These are phyloP conservation scores for Acidomyces sp. DNA, from an alignment of 495 filamentous ascomycete species.

Conservation along the genomic window DNA sequence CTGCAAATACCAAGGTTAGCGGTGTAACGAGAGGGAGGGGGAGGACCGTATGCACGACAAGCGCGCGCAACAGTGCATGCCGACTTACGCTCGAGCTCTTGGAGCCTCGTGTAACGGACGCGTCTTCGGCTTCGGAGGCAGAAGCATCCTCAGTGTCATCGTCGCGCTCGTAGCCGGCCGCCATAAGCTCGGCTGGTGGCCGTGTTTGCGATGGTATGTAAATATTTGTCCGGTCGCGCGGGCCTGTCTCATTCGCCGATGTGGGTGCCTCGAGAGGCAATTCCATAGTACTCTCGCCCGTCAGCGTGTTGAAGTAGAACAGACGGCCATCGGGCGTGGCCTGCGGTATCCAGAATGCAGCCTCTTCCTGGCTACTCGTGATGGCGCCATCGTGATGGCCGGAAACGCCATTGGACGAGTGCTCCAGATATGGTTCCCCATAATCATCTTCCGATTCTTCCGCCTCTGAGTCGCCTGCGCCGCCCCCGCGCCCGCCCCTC, in stretches of 20 bases:
- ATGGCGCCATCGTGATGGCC: constrained; percentile 46
- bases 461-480: constrained; percentile 32
- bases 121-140: constrained; percentile 73
- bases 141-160: constrained; percentile 60
- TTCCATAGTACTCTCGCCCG: constrained; percentile 83
- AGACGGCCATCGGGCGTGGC: constrained; percentile 84
- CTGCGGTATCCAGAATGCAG: constrained; percentile 97
- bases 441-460: constrained; percentile 41
- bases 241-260: constrained; percentile 66
- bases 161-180: constrained; percentile 56
- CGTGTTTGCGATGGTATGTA: constrained; percentile 80
- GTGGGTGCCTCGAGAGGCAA: constrained; percentile 84
- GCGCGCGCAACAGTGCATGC: neutral
- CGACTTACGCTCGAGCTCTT: constrained; percentile 45
- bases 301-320: constrained; percentile 98
- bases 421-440: constrained; percentile 57
- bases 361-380: constrained; percentile 62
- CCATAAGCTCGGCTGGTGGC: constrained; percentile 85
- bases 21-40: neutral
- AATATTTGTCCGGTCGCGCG: constrained; percentile 74
- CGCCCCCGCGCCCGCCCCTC: constrained; percentile 5
- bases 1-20: constrained; percentile 9
- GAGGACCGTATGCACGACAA: neutral
- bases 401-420: constrained; percentile 39
- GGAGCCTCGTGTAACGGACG: constrained; percentile 46